Base-by-base conservation (phyloP, 106 monocot genomes). In the Dendrobium catenatum region DNA sequence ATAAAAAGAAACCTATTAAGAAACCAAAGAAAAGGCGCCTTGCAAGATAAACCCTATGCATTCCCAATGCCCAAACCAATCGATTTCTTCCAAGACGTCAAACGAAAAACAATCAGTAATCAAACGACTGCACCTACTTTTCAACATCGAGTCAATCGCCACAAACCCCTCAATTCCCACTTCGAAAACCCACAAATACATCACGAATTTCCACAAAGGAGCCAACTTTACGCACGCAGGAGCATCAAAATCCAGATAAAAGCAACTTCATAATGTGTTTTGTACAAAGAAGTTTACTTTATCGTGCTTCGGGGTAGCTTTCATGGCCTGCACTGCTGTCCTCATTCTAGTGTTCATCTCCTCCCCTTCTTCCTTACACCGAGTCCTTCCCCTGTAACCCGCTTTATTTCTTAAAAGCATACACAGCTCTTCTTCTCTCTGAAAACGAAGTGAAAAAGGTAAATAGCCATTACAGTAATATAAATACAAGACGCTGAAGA, bases 321-420 rank as follows among this genome's bases (percentile, higher is more conserved):
- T 91, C 86, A 89, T 87, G 83, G 54, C 55, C 72, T 79, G 85
- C 70, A 83, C 20, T 31, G 85, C 77, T 11, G 88, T 86, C 77
- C 85, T 40, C 26, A 68, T 46, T 68, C 78, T 79, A 58, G 8
- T 79, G 79, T 79, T 79, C 79, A 79, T 79, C 67, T 68, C 44
- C 42, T 44, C 24, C 19, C 27, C 79, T 44, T 66, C 42, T 44
- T 66, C 42, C 26, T 79, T 19, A 6, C 68, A 68, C 70, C 33
- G 31, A 37, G 15, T 37, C 70, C 70, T 70, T 70, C 70, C 13
- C 37, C 37, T 70, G 4, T 70, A 70, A 37, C n/a, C 29, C 37
- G 70, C 70, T 70, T 70, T 70, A 11, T 70, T 37, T 70, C 2
- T 70, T 70, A 33, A 37, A 70, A 70, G 70, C 70, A 70, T 33